These are phyloP conservation scores for Diatrype stigma DNA, from an alignment of 2,329 filamentous ascomycete species.

Conservation along the genomic window DNA sequence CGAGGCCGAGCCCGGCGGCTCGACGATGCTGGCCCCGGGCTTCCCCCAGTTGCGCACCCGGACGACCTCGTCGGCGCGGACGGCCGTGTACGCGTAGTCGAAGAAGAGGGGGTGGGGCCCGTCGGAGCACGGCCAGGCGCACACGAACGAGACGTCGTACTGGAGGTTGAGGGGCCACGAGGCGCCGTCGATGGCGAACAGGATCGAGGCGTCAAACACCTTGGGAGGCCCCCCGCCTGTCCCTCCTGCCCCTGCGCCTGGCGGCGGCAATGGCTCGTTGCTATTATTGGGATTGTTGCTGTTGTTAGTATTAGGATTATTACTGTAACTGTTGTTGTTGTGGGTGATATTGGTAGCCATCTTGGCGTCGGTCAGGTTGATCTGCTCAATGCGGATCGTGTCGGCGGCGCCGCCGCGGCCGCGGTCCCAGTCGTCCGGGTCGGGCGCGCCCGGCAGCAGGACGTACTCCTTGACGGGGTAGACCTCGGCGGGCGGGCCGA, in stretches of 20 bases:
- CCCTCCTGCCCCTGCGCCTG: not conserved
- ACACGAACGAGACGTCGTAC: conserved; percentile 63
- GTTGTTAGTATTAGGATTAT: too few species aligned
- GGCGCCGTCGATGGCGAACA: conserved; percentile 59
- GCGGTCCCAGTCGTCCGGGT: conserved; percentile 55
- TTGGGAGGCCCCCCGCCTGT: conserved; percentile 29
- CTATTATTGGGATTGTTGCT: too few species aligned
- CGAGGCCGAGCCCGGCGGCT: too few species aligned
- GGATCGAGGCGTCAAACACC: conserved; percentile 57
- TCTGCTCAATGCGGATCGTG: conserved; percentile 64
- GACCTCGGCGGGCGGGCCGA: conserved; percentile 57
- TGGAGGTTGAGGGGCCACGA: conserved; percentile 61
- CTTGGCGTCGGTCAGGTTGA: conserved; percentile 50
- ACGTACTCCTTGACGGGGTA: conserved; percentile 68
- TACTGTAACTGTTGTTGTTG: too few species aligned
- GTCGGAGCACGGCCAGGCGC: conserved; percentile 59
- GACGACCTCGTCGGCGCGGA: conserved; percentile 62
- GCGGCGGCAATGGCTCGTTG: too few species aligned
- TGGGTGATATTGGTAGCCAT: conserved; percentile 13
- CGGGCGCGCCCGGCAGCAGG: conserved; percentile 46
- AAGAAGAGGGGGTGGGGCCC: conserved; percentile 69
- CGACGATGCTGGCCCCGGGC: conserved; percentile 13
- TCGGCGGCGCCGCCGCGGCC: conserved; percentile 61
- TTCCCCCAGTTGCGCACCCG: conserved; percentile 62
- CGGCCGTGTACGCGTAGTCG: conserved; percentile 59